Evolutionary conservation across 2,329 filamentous ascomycete species (phyloP), one percentile per base, ranked within the genome.

Genomic region (Neofusicoccum sp.): DNA sequence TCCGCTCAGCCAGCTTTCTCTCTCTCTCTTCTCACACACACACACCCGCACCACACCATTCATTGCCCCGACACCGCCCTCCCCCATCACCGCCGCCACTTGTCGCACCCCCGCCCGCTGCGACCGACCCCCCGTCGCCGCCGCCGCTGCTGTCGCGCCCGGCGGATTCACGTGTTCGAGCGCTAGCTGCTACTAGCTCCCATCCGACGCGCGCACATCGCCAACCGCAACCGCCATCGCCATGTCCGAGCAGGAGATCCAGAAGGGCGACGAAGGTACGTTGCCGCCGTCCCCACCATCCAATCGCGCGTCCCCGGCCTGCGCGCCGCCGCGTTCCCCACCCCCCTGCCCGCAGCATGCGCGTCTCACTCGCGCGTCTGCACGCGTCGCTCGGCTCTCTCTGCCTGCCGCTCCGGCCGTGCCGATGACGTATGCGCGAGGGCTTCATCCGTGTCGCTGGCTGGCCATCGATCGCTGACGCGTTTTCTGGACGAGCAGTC

Each of bases 401-500:
- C 47, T 28, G 28, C 57, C 20, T 14, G 9, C 40, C 38, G 28
- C 44, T 26, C 26, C 45, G 45, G 45, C 24, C 58, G 44, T 33
- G 43, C n/a, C 57, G 34, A 59, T 51, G 57, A 59, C 57, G 57
- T 51, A 59, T 43, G 36, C 34, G 56, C 41, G 54, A 34, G 12
- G 26, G 38, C 34, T 16, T n/a, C 24, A 28, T 45, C 40, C 20
- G 30, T 38, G 7, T 14, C 14, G 7, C 34, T 7, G 34, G 26
- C 7, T 5, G 1, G 24, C 20, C 14, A 3, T 6, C 24, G 3
- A 5, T 38, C 7, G 54, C 54, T 58, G 20, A 47, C 40, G 41
- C 11, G 41, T 14, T 56, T 33, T 5, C 8, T n/a, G 24, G 5
- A 5, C 20, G 6, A 20, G 36, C 36, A 88, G 86, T 88, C 67